Evolutionary conservation across 2,329 filamentous ascomycete species (phyloP).

Genomic region (Alternaria metachromatica): DNA sequence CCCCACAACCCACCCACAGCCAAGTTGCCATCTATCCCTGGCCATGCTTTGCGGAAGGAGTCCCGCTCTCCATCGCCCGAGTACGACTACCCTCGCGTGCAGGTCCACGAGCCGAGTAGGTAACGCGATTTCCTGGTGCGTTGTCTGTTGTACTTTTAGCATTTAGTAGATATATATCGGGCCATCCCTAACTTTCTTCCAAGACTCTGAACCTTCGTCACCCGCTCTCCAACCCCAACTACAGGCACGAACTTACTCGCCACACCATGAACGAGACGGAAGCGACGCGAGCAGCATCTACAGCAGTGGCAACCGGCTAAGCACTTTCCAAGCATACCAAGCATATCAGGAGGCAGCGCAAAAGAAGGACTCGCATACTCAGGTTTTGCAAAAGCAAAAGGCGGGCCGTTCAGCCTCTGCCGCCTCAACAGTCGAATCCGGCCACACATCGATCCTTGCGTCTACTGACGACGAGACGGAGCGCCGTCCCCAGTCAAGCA

Average conservation of each 20-base stretch:
- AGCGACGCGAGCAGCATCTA: constrained; percentile 46
- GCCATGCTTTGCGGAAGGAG: constrained; percentile 25
- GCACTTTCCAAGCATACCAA: constrained; percentile 26
- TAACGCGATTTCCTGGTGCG: constrained; percentile 33
- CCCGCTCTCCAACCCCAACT: constrained; percentile 12
- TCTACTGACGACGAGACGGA: constrained; percentile 20
- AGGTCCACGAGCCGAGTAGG: constrained; percentile 41
- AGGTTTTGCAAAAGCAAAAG: background rate
- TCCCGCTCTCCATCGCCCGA: constrained; percentile 30
- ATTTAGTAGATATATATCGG: constrained; percentile 30
- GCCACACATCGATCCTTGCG: constrained; percentile 25
- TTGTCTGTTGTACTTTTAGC: constrained; percentile 35
- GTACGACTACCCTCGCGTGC: constrained; percentile 23
- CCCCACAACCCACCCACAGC: constrained; percentile 34
- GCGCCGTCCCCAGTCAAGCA: constrained; percentile 20
- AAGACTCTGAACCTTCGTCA: constrained; percentile 28
- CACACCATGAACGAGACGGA: constrained; percentile 34
- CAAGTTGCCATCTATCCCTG: constrained; percentile 35
- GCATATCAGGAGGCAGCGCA: constrained; percentile 17
- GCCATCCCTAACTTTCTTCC: constrained; percentile 33
- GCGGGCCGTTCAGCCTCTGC: constrained; percentile 22
- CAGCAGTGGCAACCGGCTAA: constrained; percentile 34
- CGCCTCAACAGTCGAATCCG: constrained; percentile 24
- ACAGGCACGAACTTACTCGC: constrained; percentile 26
- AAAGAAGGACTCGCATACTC: background rate